Evolutionary conservation across 495 filamentous ascomycete species (phyloP), one percentile per base, ranked within the genome.

Genomic region (Trichoderma virens): DNA sequence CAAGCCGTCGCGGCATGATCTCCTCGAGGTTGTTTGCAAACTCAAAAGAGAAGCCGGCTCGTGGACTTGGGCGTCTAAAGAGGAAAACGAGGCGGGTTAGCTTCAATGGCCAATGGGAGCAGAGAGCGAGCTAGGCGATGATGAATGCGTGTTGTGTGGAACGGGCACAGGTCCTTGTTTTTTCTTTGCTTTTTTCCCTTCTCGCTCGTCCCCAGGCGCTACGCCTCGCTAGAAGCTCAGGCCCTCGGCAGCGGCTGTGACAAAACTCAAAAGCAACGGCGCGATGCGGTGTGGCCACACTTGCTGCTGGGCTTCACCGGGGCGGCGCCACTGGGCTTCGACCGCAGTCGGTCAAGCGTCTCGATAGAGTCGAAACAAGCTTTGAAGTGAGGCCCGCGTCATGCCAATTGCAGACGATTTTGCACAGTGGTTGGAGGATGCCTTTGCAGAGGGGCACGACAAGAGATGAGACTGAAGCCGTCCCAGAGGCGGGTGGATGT

Each of bases 1-100:
- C 56, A 31, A 82, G 71, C 71, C 85, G 74, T 79, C 84, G 85
- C 68, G 76, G 74, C 85, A 86, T 79, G 65, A 76, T 34, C 16
- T 59, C 59, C 14, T 4, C 35, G 27, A 45, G 0, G 39, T 25
- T 3, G 18, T 25, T n/a, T 39, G n/a, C 27, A 16, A 27, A 59
- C 16, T 63, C 16, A 38, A 54, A 13, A 28, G 61, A 38, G 8
- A 27, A 30, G 38, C 20, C 51, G 51, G 38, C 61, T 35, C 32
- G 4, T 35, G 32, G 32, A n/a, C n/a, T n/a, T n/a, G 13, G 20
- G 60, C 23, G 13, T 20, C 13, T 8, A 20, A 60, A 14, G 25
- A 47, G 43, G 11, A 28, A 61, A 61, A n/a, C 20, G 23, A 39
- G 59, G 25, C 56, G 23, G 27, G 51, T 56, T 56, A 56, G 51